Conservation (phyloP, 441 rosid species). For the Pelargonium cotyledonis region DNA sequence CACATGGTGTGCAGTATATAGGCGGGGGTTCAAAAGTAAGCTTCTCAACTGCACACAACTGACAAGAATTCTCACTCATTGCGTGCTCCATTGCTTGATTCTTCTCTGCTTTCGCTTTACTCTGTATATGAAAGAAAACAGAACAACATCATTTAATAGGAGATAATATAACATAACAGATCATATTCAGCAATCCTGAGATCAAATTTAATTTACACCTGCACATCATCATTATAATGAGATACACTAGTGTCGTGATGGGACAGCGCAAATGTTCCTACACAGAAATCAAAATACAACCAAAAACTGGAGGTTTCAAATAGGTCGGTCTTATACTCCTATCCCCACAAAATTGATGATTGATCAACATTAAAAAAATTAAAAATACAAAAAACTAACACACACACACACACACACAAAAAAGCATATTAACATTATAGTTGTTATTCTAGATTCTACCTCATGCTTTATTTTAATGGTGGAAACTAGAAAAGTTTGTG, state of each 20-base stretch:
- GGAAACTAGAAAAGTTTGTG: too few species aligned
- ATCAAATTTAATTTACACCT: neutral
- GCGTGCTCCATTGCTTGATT: constrained; percentile 97
- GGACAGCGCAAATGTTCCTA: neutral
- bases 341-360: neutral
- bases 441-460: too few species aligned
- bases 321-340: neutral
- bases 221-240: neutral
- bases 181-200: neutral
- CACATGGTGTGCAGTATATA: constrained; percentile 89
- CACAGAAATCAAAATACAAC: neutral
- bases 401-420: too few species aligned
- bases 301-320: neutral
- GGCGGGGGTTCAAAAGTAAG: constrained; percentile 99
- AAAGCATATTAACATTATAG: too few species aligned
- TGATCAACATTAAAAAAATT: neutral
- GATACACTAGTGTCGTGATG: neutral
- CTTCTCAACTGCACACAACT: constrained; percentile 98
- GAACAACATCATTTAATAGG: neutral
- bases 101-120: constrained; percentile 94
- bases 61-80: constrained; percentile 99
- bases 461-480: too few species aligned
- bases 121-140: constrained; percentile 40
- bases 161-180: neutral
- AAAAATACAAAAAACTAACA: too few species aligned